Conservation (phyloP, 2,329 filamentous ascomycete genomes). For the Fusarium sublunatum region DNA sequence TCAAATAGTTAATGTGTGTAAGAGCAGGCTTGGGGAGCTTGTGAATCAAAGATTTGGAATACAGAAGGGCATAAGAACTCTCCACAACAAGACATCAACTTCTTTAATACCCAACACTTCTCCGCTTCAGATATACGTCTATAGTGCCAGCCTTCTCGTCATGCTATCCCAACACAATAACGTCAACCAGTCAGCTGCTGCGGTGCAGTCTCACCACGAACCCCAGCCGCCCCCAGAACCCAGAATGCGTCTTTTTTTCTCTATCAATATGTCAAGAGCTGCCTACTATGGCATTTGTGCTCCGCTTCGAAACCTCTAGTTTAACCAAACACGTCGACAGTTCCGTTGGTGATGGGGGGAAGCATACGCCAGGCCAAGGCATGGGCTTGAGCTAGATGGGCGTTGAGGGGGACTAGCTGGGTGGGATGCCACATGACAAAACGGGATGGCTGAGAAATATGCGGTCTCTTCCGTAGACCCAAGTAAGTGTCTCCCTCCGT, state of each 20-base stretch:
- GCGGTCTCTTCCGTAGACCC: constrained; percentile 2
- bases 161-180: constrained; percentile 24
- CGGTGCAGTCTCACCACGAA: constrained; percentile 15
- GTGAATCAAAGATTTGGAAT: constrained; percentile 34
- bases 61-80: constrained; percentile 21
- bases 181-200: constrained; percentile 27
- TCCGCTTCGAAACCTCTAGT: constrained; percentile 5
- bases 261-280: constrained; percentile 12
- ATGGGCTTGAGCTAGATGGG: constrained; percentile 20
- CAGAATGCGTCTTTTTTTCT: constrained; percentile 36
- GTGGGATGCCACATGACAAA: constrained; percentile 25
- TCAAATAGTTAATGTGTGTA: constrained; percentile 17
- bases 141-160: constrained; percentile 28
- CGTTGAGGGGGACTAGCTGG: constrained; percentile 14
- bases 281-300: background rate
- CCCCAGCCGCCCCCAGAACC: constrained; percentile 4
- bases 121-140: constrained; percentile 11
- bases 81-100: constrained; percentile 26
- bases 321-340: background rate
- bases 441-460: constrained; percentile 12
- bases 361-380: constrained; percentile 22
- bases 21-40: constrained; percentile 3
- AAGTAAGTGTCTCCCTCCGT: constrained; percentile 11
- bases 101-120: constrained; percentile 29
- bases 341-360: constrained; percentile 1